Percentiles rank a stretch among this genome's conserved stretches.
Evolutionary conservation across 495 filamentous ascomycete species (phyloP).

Genomic region (Hypoxylon fragiforme): DNA sequence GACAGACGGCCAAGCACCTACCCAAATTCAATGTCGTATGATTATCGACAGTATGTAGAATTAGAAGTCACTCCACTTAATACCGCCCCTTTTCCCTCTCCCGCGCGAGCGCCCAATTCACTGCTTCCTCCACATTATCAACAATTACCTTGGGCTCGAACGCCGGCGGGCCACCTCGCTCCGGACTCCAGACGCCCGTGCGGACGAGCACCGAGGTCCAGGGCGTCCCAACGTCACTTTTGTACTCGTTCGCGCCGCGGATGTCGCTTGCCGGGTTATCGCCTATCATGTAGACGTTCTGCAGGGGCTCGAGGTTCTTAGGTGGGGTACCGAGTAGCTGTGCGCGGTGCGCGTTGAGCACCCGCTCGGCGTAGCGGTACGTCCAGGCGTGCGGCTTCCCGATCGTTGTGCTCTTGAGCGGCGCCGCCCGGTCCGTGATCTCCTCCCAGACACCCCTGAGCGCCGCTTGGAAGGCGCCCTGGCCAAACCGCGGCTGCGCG

Average conservation of each 20-base stretch:
- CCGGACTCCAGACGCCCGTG: slow-evolving; percentile 76
- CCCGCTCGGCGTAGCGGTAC: slow-evolving; percentile 80
- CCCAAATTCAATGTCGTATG: too few relatives aligned
- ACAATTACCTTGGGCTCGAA: slow-evolving; percentile 59
- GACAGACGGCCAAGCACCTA: too few relatives aligned
- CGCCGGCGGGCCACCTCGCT: slow-evolving; percentile 41
- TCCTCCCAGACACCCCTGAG: slow-evolving; percentile 76
- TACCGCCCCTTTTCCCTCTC: slow-evolving; percentile 34
- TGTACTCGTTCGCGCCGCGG: slow-evolving; percentile 78
- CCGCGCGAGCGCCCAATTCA: slow-evolving; percentile 46
- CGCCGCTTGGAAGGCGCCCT: slow-evolving; percentile 86
- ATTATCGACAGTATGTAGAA: too few relatives aligned
- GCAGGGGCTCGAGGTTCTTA: slow-evolving; percentile 45
- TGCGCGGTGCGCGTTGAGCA: slow-evolving; percentile 63
- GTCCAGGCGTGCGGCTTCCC: slow-evolving; percentile 81
- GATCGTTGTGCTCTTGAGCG: slow-evolving; percentile 67
- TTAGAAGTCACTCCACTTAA: too few relatives aligned
- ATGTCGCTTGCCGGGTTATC: slow-evolving; percentile 96
- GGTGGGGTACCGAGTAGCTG: slow-evolving; percentile 38
- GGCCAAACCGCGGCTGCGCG: slow-evolving; percentile 85
- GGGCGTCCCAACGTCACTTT: slow-evolving; percentile 63
- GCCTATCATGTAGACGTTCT: slow-evolving; percentile 91
- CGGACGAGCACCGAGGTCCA: slow-evolving; percentile 83
- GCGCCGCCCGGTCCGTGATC: slow-evolving; percentile 64
- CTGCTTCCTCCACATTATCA: slow-evolving; percentile 59